A percentile compares a stretch with the other conserved stretches of the same genome.
These are phyloP conservation scores for Annulohypoxylon bovei DNA, from an alignment of 495 filamentous ascomycete species.

Conservation along the genomic window DNA sequence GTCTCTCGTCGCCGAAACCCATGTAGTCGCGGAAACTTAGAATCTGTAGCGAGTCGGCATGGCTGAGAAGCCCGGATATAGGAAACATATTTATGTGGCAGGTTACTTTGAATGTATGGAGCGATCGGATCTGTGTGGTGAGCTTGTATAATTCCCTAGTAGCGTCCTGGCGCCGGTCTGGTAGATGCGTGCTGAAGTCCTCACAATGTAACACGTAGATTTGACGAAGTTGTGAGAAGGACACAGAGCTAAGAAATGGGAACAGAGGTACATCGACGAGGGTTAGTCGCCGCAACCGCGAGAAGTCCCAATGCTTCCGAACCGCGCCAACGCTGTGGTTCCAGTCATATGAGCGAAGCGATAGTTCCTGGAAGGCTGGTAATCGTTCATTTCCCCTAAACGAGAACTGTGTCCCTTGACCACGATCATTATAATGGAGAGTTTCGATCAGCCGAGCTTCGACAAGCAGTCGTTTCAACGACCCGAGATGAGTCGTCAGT, in stretches of 20 bases:
- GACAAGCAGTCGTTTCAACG: conserved; percentile 45
- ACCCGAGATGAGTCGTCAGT: conserved; percentile 37
- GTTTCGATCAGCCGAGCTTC: conserved; percentile 30
- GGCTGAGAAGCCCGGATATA: conserved; percentile 32
- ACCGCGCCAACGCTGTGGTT: conserved; percentile 37
- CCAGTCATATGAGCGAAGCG: conserved; percentile 50
- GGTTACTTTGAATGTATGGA: conserved; percentile 34
- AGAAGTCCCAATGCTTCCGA: conserved; percentile 48
- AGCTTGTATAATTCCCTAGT: conserved; percentile 38
- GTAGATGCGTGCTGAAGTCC: conserved; percentile 39
- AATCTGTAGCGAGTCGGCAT: conserved; percentile 31
- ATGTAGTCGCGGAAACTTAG: conserved; percentile 45
- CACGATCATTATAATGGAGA: conserved; percentile 43
- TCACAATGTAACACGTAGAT: conserved; percentile 41
- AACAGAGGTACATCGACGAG: conserved; percentile 45
- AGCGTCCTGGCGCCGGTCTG: conserved; percentile 27
- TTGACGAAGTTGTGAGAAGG: conserved; percentile 27
- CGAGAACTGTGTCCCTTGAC: conserved; percentile 43
- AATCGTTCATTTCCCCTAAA: conserved; percentile 44
- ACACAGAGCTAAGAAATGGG: conserved; percentile 43
- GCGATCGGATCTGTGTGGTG: conserved; percentile 35
- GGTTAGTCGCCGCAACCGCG: conserved; percentile 36
- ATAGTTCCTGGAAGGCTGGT: conserved; percentile 44
- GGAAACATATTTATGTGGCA: conserved; percentile 39
- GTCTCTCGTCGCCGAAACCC: conserved; percentile 41